Evolutionary conservation across 1,139 yeast genomes (phyloP), one percentile per base, ranked within the genome.

Genomic region (Pneumocystis canis): DNA sequence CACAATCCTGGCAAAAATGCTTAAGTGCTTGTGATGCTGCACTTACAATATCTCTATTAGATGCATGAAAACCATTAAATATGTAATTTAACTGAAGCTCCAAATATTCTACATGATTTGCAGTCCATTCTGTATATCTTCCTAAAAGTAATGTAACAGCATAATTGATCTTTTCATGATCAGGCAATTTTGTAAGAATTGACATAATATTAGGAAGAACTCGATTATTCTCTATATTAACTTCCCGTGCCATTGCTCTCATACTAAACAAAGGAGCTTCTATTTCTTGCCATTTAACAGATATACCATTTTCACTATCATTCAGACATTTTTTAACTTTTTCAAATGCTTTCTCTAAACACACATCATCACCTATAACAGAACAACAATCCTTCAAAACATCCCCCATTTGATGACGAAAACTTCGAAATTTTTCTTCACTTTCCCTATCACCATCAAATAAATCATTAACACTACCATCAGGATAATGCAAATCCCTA

Each of bases 331-430:
- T 67, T 68, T 80, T 80, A 62, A 85, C 77, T 68, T 78, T 79
- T 60, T 75, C 76, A 70, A 83, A 84, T 28, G 90, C 88, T 61
- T 83, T 80, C 58, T 75, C 74, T 41, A 94, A 77, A 0, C 96
- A 89, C 58, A 74, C 77, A 4, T 82, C 76, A 2, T 95, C 80
- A 0, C 97, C 97, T 57, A 88, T 84, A 2, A 92, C 90, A 1
- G 88, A 87, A 69, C 97, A 88, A 74, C 97, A 89, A 72, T 90
- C 96, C 71, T 92, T 94, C 67, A 94, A 77, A 14, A 92, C 96
- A 72, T 92, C 97, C 37, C 97, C 97, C 87, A 92, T 88, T 66
- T 89, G 96, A 74, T 92, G 94, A 70, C 99, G 80, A 74, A 90
- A 92, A 63, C 89, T 95, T 70, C 88, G 84, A 73, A 94, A 94